A percentile compares a stretch with the other conserved stretches of the same genome.
These are phyloP conservation scores for Aspergillus calidoustus DNA, from an alignment of 2,329 filamentous ascomycete genomes.

Conservation along the genomic window DNA sequence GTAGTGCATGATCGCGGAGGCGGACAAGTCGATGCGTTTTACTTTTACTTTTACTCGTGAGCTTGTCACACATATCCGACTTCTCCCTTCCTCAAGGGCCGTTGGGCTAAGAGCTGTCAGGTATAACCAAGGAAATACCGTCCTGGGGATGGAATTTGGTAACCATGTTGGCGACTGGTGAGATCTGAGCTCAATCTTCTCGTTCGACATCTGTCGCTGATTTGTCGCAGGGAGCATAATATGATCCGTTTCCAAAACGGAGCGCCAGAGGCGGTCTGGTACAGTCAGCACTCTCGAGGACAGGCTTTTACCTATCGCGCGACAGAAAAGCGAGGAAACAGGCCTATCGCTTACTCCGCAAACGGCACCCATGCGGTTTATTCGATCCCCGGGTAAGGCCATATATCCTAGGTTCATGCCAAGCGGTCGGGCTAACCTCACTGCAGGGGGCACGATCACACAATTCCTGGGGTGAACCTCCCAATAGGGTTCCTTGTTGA, in stretches of 20 bases:
- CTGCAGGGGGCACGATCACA: constrained; percentile 62
- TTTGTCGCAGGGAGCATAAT: constrained; percentile 61
- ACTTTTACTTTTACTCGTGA: constrained; percentile 65
- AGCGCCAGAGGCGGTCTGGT: constrained; percentile 62
- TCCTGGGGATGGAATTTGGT: constrained; percentile 56
- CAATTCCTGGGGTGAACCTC: constrained; percentile 64
- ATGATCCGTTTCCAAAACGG: constrained; percentile 68
- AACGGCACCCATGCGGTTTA: constrained; percentile 70
- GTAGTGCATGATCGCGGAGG: constrained; percentile 63
- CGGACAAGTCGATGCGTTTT: constrained; percentile 62
- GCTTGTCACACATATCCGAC: constrained; percentile 13
- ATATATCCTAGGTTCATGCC: not conserved
- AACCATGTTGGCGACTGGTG: constrained; percentile 69
- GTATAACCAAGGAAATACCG: constrained; percentile 59
- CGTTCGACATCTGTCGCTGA: not conserved
- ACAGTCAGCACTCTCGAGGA: constrained; percentile 65
- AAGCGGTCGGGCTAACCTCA: not conserved
- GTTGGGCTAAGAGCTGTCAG: constrained; percentile 26
- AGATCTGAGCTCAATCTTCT: constrained; percentile 12
- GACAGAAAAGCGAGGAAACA: constrained; percentile 57
- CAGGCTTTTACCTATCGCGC: constrained; percentile 65
- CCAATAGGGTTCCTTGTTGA: constrained; percentile 59
- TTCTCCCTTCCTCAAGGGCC: not conserved
- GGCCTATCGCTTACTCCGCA: constrained; percentile 63
- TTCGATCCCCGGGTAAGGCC: constrained; percentile 54